Evolutionary conservation across 768 basidiomycete species (phyloP), one percentile per base, ranked within the genome.

Genomic region (Psilocybe azurescens): DNA sequence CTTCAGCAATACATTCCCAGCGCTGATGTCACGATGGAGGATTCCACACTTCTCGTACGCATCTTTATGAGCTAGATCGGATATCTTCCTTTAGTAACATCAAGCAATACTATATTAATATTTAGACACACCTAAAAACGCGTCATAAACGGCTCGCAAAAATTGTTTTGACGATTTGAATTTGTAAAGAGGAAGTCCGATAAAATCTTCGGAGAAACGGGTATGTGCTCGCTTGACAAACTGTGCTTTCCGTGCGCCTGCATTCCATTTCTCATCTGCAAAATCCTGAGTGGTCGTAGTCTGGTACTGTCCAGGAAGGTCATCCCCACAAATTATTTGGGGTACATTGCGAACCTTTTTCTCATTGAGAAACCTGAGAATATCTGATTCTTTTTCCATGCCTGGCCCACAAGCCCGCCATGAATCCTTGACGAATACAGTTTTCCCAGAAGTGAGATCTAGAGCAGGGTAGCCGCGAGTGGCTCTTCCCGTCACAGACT

Each of bases 401-500:
- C 55, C 64, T 0, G 52, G 39, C 9, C 30, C 54, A 33, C 24
- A n/a, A 4, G 58, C 30, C 4, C 73, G 59, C 76, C 76, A 78
- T 16, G 56, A 61, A 56, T 78, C 76, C 63, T 75, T 77, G 24
- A 78, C 39, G 53, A 74, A 76, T 11, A 68, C 68, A 24, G 24
- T 24, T 1, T 71, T 60, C 32, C 58, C 50, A 8, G 30, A 16
- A 14, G 14, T 20, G 5, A 50, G 20, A 30, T 70, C 66, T 13
- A 59, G 67, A 16, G 65, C 73, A 1, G 63, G 47, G 47, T 64
- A 72, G 3, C 62, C 69, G 2, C 72, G 70, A 24, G 72, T 74
- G 36, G 61, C 64, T 3, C 71, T 59, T 3, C 71, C 68, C 0
- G 68, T 54, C 13, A 70, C 63, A 10, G 72, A 67, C 13, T 60